Conservation (phyloP, 805 yeast species). For the Maudiozyma serrabonitensis region DNA sequence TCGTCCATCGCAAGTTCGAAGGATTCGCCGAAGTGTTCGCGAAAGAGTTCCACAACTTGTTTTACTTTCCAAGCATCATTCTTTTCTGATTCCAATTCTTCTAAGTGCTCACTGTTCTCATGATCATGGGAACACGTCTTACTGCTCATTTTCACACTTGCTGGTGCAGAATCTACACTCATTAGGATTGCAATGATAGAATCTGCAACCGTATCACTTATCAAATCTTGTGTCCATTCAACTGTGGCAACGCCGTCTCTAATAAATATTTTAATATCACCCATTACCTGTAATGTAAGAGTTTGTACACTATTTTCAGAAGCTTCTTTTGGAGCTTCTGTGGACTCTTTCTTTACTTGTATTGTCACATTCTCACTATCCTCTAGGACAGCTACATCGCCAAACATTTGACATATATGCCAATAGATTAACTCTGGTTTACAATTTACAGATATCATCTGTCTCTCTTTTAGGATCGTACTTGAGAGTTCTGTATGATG, state of each 20-base stretch:
- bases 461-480: constrained; percentile 74
- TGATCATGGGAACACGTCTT: constrained; percentile 41
- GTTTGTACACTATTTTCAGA: constrained; percentile 25
- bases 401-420: constrained; percentile 96
- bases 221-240: constrained; percentile 84
- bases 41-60: constrained; percentile 52
- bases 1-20: constrained; percentile 30
- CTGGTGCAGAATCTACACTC: constrained; percentile 90
- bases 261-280: constrained; percentile 44
- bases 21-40: constrained; percentile 84
- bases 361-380: constrained; percentile 39
- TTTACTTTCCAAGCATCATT: constrained; percentile 33
- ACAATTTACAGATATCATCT: constrained; percentile 68
- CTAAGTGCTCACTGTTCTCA: constrained; percentile 14
- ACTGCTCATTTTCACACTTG: constrained; percentile 82
- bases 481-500: constrained; percentile 74
- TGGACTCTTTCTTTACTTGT: constrained; percentile 27
- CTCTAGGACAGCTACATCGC: constrained; percentile 53
- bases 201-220: constrained; percentile 91
- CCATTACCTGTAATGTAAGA: constrained; percentile 52
- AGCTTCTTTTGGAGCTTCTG: constrained; percentile 18
- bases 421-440: constrained; percentile 71
- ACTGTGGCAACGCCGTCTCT: constrained; percentile 47
- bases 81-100: constrained; percentile 10
- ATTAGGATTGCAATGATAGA: constrained; percentile 81